Evolutionary conservation across 1,284 basidiomycete species (phyloP).

Genomic region (Puccinia coronata): DNA sequence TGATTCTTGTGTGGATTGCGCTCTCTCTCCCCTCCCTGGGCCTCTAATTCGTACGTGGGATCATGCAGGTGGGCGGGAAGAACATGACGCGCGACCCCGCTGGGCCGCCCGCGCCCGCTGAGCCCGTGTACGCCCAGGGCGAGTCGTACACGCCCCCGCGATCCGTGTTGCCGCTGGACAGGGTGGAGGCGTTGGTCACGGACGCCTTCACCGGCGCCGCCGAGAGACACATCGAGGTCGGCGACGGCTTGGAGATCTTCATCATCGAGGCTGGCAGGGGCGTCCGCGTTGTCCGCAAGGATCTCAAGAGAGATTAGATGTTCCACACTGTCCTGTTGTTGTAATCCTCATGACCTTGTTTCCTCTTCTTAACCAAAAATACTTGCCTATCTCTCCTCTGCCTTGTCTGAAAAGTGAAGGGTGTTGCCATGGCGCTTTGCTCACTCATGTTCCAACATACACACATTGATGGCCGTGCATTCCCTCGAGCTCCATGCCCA

Average conservation of each 20-base stretch:
- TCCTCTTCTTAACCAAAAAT: too few species aligned
- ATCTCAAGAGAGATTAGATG: constrained; percentile 52
- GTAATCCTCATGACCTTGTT: not conserved
- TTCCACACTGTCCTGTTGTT: not conserved
- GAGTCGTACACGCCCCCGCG: constrained; percentile 47
- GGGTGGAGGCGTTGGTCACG: constrained; percentile 80
- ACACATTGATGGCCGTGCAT: too few species aligned
- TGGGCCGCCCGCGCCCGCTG: constrained; percentile 63
- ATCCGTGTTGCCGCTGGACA: constrained; percentile 72
- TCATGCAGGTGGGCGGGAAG: constrained; percentile 86
- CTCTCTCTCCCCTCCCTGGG: not conserved
- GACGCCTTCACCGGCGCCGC: constrained; percentile 92
- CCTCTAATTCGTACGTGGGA: too few species aligned
- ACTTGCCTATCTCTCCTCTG: too few species aligned
- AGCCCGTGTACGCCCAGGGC: constrained; percentile 62
- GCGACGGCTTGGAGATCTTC: constrained; percentile 87
- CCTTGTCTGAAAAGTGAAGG: too few species aligned
- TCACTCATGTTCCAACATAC: too few species aligned
- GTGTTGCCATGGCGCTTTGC: too few species aligned
- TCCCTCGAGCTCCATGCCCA: too few species aligned
- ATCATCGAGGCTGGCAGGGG: constrained; percentile 63
- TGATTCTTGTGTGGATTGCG: too few species aligned
- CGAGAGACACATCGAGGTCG: constrained; percentile 95
- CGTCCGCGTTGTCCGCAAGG: constrained; percentile 51
- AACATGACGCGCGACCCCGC: constrained; percentile 70